Conservation (phyloP, 169 alveolate species). For the Cryptosporidium muris region DNA sequence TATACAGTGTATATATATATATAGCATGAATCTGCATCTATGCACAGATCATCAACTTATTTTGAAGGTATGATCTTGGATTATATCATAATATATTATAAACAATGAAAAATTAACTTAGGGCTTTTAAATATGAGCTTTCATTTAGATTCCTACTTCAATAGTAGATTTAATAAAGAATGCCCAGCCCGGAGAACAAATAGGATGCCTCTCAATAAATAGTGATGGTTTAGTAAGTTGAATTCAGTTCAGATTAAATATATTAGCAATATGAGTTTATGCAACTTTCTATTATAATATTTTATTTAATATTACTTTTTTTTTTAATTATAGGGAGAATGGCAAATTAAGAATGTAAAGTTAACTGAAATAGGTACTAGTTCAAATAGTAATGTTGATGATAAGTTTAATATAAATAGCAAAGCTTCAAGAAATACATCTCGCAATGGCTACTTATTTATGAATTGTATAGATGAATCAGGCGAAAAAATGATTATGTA, state of each 20-base stretch:
- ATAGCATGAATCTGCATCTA: slow-evolving; percentile 35
- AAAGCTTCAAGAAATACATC: too few species aligned
- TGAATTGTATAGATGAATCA: not conserved
- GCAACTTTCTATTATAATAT: not conserved
- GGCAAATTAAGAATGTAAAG: slow-evolving; percentile 28
- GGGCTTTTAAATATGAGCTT: not conserved
- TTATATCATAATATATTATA: not conserved
- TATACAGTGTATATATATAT: too few species aligned
- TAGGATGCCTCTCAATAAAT: slow-evolving; percentile 26
- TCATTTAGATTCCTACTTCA: slow-evolving; percentile 44
- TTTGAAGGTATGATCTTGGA: slow-evolving; percentile 22
- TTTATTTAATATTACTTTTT: not conserved
- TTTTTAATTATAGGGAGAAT: slow-evolving; percentile 18
- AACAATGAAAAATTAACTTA: not conserved
- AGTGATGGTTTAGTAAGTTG: slow-evolving; percentile 51
- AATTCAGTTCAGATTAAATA: not conserved
- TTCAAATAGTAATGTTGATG: not conserved
- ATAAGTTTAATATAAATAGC: slow-evolving; percentile 21
- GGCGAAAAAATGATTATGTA: slow-evolving; percentile 42
- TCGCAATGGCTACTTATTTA: slow-evolving; percentile 19
- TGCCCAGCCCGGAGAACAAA: slow-evolving; percentile 15
- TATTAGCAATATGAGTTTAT: not conserved
- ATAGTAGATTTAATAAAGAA: slow-evolving; percentile 42
- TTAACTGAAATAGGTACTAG: slow-evolving; percentile 39
- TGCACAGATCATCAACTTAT: slow-evolving; percentile 43